A percentile compares a stretch with the other conserved stretches of the same genome.
Evolutionary conservation across 305 asterid genomes (phyloP).

Genomic region (Lippia alba): DNA sequence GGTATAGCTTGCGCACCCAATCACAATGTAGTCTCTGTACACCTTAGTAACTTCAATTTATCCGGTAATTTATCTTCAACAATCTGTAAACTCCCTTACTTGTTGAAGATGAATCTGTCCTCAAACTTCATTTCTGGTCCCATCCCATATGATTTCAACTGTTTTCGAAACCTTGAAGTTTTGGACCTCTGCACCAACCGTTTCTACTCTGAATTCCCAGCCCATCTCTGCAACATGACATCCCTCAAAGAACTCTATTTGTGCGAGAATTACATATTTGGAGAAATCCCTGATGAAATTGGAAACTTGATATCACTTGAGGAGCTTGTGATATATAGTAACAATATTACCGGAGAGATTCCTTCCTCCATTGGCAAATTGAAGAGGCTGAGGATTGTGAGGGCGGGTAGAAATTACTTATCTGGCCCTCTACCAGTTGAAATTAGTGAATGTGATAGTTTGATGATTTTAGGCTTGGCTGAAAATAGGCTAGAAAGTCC

Average conservation of each 20-base stretch:
- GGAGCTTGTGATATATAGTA: slow-evolving; percentile 86
- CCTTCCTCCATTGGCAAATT: slow-evolving; percentile 67
- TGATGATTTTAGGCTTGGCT: slow-evolving; percentile 73
- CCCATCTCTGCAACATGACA: slow-evolving; percentile 50
- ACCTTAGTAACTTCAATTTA: slow-evolving; percentile 59
- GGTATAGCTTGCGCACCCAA: slow-evolving; percentile 59
- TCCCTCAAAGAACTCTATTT: slow-evolving; percentile 69
- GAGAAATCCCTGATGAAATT: slow-evolving; percentile 63
- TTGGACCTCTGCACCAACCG: slow-evolving; percentile 90
- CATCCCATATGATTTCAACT: slow-evolving; percentile 56
- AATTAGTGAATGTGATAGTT: slow-evolving; percentile 67
- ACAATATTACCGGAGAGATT: slow-evolving; percentile 74
- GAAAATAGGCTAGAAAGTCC: slow-evolving; percentile 75
- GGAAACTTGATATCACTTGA: slow-evolving; percentile 62
- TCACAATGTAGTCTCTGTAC: slow-evolving; percentile 53
- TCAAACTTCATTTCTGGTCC: slow-evolving; percentile 73
- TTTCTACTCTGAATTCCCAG: slow-evolving; percentile 60
- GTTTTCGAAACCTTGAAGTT: slow-evolving; percentile 52
- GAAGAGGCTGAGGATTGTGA: slow-evolving; percentile 63
- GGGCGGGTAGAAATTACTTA: slow-evolving; percentile 72
- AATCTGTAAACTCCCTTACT: slow-evolving; percentile 64
- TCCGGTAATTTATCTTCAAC: slow-evolving; percentile 72
- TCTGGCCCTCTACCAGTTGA: slow-evolving; percentile 75
- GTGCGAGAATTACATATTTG: slow-evolving; percentile 78
- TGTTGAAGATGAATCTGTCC: slow-evolving; percentile 60